Conservation (phyloP, 116 monocot species). For the Zostera marina region DNA sequence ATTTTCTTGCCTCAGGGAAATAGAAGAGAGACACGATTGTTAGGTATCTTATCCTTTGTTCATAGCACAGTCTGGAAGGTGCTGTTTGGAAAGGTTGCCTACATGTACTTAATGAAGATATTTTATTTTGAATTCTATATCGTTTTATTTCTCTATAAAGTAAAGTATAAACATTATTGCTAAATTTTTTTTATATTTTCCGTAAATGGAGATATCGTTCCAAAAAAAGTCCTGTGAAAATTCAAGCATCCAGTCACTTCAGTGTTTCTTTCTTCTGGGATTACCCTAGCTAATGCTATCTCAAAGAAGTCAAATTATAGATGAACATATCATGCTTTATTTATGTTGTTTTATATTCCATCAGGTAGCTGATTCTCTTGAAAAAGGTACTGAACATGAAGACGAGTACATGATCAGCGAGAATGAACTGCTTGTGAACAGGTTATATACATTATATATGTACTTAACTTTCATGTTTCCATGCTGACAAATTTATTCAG, state of each 20-base stretch:
- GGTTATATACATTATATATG: slow-evolving; percentile 14
- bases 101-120: not conserved
- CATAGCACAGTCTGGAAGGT: slow-evolving; percentile 99
- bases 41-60: slow-evolving; percentile 86
- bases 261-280: no score
- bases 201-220: no score
- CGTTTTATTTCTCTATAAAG: slow-evolving; percentile 3
- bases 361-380: slow-evolving; percentile 94
- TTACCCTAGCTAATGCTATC: no score
- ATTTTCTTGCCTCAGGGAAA: slow-evolving; percentile 41
- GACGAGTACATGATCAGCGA: slow-evolving; percentile 99
- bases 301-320: no score
- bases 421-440: slow-evolving; percentile 90
- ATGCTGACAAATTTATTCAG: not conserved
- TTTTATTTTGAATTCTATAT: not conserved
- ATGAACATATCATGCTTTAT: no score
- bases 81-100: slow-evolving; percentile 82
- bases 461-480: not conserved
- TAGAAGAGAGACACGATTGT: slow-evolving; percentile 74
- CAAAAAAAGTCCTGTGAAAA: no score
- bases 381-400: slow-evolving; percentile 99
- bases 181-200: no score
- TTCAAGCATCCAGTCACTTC: no score
- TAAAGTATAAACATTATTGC: no score
- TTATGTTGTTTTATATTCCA: not conserved